Percentiles rank a stretch among this genome's conserved stretches.
Evolutionary conservation across 2,329 filamentous ascomycete species (phyloP).

Genomic region (Chaetomiaceae sp.): DNA sequence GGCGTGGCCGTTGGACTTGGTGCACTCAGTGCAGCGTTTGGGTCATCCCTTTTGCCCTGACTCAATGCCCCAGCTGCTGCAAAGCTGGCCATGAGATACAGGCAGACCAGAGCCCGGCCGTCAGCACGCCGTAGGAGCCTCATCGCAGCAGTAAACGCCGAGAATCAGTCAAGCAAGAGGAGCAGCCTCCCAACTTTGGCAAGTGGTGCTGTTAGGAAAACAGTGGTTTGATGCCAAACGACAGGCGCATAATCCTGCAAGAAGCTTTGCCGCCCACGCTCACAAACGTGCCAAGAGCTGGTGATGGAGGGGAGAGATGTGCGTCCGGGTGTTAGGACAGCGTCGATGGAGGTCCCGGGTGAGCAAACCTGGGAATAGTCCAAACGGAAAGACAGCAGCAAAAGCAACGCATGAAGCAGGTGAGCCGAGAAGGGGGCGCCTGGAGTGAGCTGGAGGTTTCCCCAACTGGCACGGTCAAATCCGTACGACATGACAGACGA

Average conservation of each 20-base stretch:
- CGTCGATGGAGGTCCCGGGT: too few relatives aligned
- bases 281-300: background rate
- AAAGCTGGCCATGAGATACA: conserved; percentile 14
- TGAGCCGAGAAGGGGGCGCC: too few relatives aligned
- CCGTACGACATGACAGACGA: background rate
- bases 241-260: background rate
- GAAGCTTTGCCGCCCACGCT: background rate
- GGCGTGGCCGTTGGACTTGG: conserved; percentile 7
- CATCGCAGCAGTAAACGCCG: conserved; percentile 2
- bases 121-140: background rate
- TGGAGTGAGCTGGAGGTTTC: too few relatives aligned
- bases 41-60: conserved; percentile 12
- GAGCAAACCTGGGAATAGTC: too few relatives aligned
- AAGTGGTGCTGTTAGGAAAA: background rate
- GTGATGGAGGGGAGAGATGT: background rate
- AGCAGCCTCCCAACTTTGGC: background rate
- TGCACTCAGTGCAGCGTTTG: conserved; percentile 1
- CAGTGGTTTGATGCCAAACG: background rate
- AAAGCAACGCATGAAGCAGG: too few relatives aligned
- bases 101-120: conserved; percentile 16
- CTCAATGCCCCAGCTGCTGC: conserved; percentile 3
- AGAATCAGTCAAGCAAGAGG: background rate
- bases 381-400: too few relatives aligned
- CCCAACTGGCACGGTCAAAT: background rate
- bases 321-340: too few relatives aligned